Evolutionary conservation across 305 asterid species (phyloP), one percentile per base, ranked within the genome.

Genomic region (Fraxinus ornus): DNA sequence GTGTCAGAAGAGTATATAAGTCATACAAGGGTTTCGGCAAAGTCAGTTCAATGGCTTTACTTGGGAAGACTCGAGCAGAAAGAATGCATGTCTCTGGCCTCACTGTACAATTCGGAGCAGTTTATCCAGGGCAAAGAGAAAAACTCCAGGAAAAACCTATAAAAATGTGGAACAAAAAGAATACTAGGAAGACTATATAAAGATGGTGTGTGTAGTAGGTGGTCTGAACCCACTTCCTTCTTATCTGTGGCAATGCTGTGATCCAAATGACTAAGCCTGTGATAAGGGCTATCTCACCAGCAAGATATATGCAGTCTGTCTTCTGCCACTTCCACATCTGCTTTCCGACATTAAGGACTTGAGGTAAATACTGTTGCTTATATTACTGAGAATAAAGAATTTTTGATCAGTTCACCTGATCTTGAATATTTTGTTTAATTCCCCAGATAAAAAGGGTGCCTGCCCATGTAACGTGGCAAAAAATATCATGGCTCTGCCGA

Each of bases 241-340:
- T 87, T 24, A 92, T 88, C 79, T 84, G 93, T 37, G 97, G 97
- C 39, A 93, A 91, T 83, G 97, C 89, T n/a, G 98, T 92, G 86
- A 93, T 88, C 88, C 89, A 91, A 70, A 94, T 93, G 36, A 84
- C 66, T 68, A 92, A 76, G 30, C 88, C 98, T 68, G 90, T 78
- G 30, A 86, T 21, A 39, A 94, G 91, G 70, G 92, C 84, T 35
- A 94, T 85, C 90, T 93, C 97, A 74, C 98, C 98, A 0, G 97
- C 97, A 52, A 93, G 97, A 89, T 93, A 92, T 88, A 94, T 90
- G 8, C 97, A 81, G 2, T 97, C 96, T 28, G 85, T 88, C 30
- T 80, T 91, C 87, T 93, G 98, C 98, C 98, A 94, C 82, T 81
- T 90, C 96, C 97, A 93, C 87, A 94, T 91, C 98, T 93, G 87